phyloP scores from a whole-genome alignment of 306 rosid species.

The Pterocarpus macrocarpus region DNA sequence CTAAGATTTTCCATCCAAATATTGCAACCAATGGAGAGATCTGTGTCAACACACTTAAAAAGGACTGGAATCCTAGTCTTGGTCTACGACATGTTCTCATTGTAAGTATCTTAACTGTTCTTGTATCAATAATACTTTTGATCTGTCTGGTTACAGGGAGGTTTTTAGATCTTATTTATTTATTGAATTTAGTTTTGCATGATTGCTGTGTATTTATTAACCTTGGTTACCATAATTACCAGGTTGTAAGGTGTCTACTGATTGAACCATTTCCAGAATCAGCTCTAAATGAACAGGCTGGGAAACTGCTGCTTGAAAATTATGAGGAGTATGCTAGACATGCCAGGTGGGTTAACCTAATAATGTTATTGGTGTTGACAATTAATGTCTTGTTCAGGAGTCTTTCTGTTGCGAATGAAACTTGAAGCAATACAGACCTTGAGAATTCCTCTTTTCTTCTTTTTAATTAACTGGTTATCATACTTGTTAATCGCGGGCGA shows the following conservation, averaged over 20 bases:
- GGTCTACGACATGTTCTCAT: constrained; percentile 92
- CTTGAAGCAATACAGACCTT: too few species aligned
- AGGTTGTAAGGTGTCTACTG: constrained; percentile 98
- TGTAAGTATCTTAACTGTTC: constrained; percentile 55
- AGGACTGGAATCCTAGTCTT: constrained; percentile 98
- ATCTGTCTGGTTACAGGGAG: background rate
- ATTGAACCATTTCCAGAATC: constrained; percentile 99
- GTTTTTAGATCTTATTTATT: background rate
- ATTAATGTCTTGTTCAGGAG: background rate
- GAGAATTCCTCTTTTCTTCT: background rate
- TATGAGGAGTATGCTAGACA: constrained; percentile 97
- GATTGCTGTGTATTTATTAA: constrained; percentile 8
- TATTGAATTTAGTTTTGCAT: constrained; percentile 17
- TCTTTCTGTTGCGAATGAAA: background rate
- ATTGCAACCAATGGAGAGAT: constrained; percentile 92
- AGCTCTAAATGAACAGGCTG: constrained; percentile 97
- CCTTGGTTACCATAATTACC: constrained; percentile 37
- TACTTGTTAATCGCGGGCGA: too few species aligned
- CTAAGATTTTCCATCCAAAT: constrained; percentile 95
- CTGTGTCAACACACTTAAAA: constrained; percentile 95
- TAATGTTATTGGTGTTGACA: constrained; percentile 15
- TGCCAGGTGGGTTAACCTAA: constrained; percentile 78
- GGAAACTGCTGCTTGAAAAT: constrained; percentile 90
- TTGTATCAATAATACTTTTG: background rate
- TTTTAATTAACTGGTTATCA: background rate